Conservation (phyloP, 345 rosid genomes). For the Clausena lansium region DNA sequence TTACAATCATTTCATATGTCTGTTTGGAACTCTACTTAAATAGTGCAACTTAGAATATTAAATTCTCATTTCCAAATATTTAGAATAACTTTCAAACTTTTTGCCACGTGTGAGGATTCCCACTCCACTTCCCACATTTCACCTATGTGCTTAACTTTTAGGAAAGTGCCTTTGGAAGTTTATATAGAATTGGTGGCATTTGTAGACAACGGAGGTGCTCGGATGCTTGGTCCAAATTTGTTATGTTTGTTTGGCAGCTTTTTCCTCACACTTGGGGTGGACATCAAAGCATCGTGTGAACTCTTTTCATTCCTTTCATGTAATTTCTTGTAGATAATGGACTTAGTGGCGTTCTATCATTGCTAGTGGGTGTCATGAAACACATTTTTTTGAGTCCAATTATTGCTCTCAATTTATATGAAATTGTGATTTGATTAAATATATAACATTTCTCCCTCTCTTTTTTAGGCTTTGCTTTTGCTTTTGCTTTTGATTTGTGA, state of each 20-base stretch:
- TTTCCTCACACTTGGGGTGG: constrained; percentile 17
- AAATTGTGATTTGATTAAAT: not conserved
- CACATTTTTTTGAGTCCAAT: not conserved
- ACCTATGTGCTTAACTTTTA: not conserved
- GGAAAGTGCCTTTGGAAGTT: constrained; percentile 12
- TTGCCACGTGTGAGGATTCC: no score
- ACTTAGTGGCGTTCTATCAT: not conserved
- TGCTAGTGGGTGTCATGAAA: not conserved
- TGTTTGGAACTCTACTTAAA: no score
- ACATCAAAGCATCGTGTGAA: not conserved
- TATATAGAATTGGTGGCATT: not conserved
- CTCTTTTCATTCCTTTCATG: not conserved
- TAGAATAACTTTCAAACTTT: no score
- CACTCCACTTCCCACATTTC: not conserved
- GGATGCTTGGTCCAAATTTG: not conserved
- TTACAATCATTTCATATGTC: no score
- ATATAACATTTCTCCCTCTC: not conserved
- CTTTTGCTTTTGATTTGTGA: not conserved
- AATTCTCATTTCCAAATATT: no score
- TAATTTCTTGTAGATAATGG: not conserved
- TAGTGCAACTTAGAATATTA: no score
- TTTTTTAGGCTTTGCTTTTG: not conserved
- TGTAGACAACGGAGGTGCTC: not conserved
- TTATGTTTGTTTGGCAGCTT: not conserved
- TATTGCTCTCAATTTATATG: not conserved